Base-by-base conservation (phyloP, 2,329 filamentous ascomycete genomes). In the Balansia obtecta region DNA sequence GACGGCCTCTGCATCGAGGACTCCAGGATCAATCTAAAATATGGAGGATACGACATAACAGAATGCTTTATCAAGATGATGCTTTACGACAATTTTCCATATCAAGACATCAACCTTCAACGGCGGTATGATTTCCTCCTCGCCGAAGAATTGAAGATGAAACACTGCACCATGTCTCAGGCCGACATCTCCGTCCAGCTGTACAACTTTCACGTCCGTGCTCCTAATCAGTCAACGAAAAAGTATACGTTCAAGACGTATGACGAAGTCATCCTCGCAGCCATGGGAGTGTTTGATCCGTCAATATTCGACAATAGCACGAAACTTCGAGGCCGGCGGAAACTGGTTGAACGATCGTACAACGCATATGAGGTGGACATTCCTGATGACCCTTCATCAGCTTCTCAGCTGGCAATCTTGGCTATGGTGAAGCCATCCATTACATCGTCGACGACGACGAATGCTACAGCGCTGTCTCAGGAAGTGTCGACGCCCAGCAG, bases 161-260 rank as follows among this genome's bases (percentile, higher is more conserved):
- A 89, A 63, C 85, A 88, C 62, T 95, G 88, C 65, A 95, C 89
- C 3, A 84, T 97, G 79, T 86, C 87, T 27, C 90, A 96, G 64
- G 83, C 83, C 9, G 86, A 91, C 54, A 86, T 98, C 49, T 90
- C 85, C 12, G 89, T 95, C 4, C 88, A 95, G 67, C 76, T 88
- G 3, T 88, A 81, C 69, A 85, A 94, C 59, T 97, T 97, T 63
- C 88, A 97, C 65, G 78, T 98, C 15, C 85, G 93, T 30, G 86
- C 87, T 10, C 85, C 87, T 1, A 89, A 88, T 49, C 83, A 95
- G 63, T 85, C 93, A 48, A 98, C 93, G 1, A 79, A 83, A 55
- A 96, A 95, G 67, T 97, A 95, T 67, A 80, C 83, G 40, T 97
- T 96, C 75, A 97, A 97, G 73, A 90, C 87, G 1, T 98, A 97